These are phyloP conservation scores for Clitopilus passeckerianus DNA, from an alignment of 768 basidiomycete species.

Conservation along the genomic window DNA sequence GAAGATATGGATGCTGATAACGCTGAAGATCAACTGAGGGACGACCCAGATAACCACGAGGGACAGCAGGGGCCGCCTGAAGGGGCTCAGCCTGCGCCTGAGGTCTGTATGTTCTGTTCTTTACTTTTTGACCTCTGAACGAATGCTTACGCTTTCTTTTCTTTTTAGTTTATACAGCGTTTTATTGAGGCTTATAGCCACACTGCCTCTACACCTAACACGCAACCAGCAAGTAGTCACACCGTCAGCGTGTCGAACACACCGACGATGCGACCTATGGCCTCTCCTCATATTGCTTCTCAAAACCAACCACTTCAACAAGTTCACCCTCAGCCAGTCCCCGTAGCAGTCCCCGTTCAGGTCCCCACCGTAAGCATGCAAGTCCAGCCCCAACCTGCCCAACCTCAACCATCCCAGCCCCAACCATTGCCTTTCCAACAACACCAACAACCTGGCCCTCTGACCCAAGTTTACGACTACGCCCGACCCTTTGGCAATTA, in stretches of 20 bases:
- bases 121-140: background rate
- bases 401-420: conserved; percentile 9
- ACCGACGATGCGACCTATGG: background rate
- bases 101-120: background rate
- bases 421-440: conserved; percentile 14
- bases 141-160: background rate
- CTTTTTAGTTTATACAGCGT: background rate
- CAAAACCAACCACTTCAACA: background rate
- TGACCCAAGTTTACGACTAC: conserved; percentile 17
- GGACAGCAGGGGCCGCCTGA: background rate
- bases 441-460: conserved; percentile 15
- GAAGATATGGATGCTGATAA: background rate
- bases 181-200: background rate
- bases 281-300: background rate
- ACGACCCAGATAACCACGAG: background rate
- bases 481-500: conserved; percentile 6
- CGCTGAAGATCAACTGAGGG: background rate
- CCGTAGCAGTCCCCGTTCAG: background rate
- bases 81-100: background rate
- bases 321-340: background rate
- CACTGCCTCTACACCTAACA: background rate
- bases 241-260: background rate
- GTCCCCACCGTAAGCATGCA: conserved; percentile 8
- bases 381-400: background rate
- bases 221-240: background rate